Base-by-base conservation (phyloP, 1,284 basidiomycete genomes). In the Ustilago xerochloae region DNA sequence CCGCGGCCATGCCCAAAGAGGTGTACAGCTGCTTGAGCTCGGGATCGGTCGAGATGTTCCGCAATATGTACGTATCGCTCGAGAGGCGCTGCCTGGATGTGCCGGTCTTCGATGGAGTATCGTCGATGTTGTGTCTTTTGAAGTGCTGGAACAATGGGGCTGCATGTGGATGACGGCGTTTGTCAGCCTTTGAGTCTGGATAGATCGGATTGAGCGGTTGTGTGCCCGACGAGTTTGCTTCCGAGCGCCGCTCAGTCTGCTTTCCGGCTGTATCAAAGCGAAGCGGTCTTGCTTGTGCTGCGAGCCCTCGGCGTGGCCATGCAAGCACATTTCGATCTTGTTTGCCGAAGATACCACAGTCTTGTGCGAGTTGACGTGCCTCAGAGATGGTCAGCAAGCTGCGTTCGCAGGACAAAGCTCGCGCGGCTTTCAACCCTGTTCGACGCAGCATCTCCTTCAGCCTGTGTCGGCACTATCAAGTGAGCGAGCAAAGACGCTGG, bases 1-100 rank as follows among this genome's bases (percentile, higher is more conserved):
- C 59, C 2, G 64, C 65, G 2, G 66, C 66, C 24, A 26, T 41
- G 2, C 52, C 66, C 12, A 74, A 41, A 3, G 58, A 33, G 1
- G 58, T 63, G 46, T 74, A 74, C 6, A 74, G 59, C 35, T 69
- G 62, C 56, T 69, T 74, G 18, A 74, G 59, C 39, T 52, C 59
- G 15, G 39, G 56, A 30, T 74, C 71, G 4, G 49, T 50, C 2
- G 71, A 63, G n/a, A 55, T 36, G 32, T 69, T 69, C 26, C 65
- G 71, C 6, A 74, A 53, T 18, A 63, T 58, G 58, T 55, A 60
- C 1, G 61, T 20, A 4, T 69, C 61, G 35, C 52, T 63, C 4
- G 52, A 60, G 6, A 30, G 10, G 13, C 43, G 60, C 10, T 52
- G 38, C 22, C 39, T 28, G 6, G 56, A 15, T 7, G 18, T 12